A percentile compares a stretch with the other conserved stretches of the same genome.
Evolutionary conservation across 257 asterid species (phyloP).

Genomic region (Hygrophila difformis): DNA sequence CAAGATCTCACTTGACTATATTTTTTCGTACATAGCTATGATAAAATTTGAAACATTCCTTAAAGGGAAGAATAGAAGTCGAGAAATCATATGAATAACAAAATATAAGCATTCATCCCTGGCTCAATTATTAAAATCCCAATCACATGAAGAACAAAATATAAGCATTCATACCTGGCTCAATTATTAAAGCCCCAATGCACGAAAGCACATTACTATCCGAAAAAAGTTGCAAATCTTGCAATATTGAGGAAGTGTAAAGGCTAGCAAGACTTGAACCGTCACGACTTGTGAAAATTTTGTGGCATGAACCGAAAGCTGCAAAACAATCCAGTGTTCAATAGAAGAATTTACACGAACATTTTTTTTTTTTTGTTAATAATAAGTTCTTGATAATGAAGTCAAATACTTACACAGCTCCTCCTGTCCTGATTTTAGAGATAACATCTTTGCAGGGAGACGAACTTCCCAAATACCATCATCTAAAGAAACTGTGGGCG

Average conservation of each 20-base stretch:
- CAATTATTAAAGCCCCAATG: constrained; percentile 80
- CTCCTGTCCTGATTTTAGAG: constrained; percentile 25
- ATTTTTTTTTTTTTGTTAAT: constrained; percentile 6
- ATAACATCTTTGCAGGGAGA: constrained; percentile 58
- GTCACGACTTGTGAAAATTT: constrained; percentile 62
- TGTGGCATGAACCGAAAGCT: constrained; percentile 71
- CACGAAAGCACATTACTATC: constrained; percentile 31
- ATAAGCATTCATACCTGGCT: constrained; percentile 57
- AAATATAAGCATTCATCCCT: constrained; percentile 32
- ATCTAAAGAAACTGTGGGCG: constrained; percentile 69
- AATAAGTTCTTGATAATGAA: not conserved
- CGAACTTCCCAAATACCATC: constrained; percentile 65
- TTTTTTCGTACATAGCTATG: too few species aligned
- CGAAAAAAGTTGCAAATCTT: constrained; percentile 30
- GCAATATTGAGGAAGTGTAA: constrained; percentile 44
- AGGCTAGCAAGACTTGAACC: constrained; percentile 44
- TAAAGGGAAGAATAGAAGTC: too few species aligned
- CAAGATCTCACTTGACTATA: too few species aligned
- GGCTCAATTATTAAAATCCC: constrained; percentile 94
- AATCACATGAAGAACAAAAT: constrained; percentile 13
- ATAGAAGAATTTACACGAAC: constrained; percentile 7
- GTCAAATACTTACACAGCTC: constrained; percentile 42
- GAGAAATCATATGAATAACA: too few species aligned
- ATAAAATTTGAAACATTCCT: too few species aligned
- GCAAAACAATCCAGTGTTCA: constrained; percentile 22